Conservation (phyloP, 1,284 basidiomycete genomes). For the Leucoagaricus sp. region DNA sequence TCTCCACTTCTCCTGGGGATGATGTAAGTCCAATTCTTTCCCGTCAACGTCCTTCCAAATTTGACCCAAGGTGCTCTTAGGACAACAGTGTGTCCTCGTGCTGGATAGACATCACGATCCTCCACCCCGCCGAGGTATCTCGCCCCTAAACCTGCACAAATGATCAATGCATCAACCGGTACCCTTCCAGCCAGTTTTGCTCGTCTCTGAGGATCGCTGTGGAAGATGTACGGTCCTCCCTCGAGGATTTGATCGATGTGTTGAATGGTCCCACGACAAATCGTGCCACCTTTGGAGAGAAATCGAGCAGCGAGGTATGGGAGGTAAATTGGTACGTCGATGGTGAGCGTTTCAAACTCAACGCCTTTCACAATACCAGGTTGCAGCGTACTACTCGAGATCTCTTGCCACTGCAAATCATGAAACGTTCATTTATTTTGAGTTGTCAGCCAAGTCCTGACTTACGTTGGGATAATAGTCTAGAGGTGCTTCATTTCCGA, state of each 20-base stretch:
- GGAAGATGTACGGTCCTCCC: slow-evolving; percentile 49
- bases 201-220: slow-evolving; percentile 8
- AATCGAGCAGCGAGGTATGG: slow-evolving; percentile 69
- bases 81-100: slow-evolving; percentile 86
- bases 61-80: slow-evolving; percentile 74
- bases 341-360: slow-evolving; percentile 65
- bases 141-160: slow-evolving; percentile 69
- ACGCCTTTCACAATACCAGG: slow-evolving; percentile 47
- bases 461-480: slow-evolving; percentile 23
- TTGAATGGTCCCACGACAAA: slow-evolving; percentile 57
- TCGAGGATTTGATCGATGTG: slow-evolving; percentile 70
- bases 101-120: slow-evolving; percentile 71
- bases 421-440: slow-evolving; percentile 60
- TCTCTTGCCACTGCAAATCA: slow-evolving; percentile 48
- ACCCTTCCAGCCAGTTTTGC: slow-evolving; percentile 23
- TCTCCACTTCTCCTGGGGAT: slow-evolving; percentile 71
- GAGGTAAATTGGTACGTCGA: slow-evolving; percentile 70
- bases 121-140: slow-evolving; percentile 79
- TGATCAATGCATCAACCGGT: slow-evolving; percentile 54
- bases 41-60: slow-evolving; percentile 53
- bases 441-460: slow-evolving; percentile 9
- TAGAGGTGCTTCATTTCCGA: slow-evolving; percentile 20
- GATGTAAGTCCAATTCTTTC: slow-evolving; percentile 63
- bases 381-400: slow-evolving; percentile 46
- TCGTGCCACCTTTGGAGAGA: slow-evolving; percentile 56